A percentile compares a stretch with the other conserved stretches of the same genome.
Evolutionary conservation across 116 monocot genomes (phyloP).

Genomic region (Trichopus zeylanicus): DNA sequence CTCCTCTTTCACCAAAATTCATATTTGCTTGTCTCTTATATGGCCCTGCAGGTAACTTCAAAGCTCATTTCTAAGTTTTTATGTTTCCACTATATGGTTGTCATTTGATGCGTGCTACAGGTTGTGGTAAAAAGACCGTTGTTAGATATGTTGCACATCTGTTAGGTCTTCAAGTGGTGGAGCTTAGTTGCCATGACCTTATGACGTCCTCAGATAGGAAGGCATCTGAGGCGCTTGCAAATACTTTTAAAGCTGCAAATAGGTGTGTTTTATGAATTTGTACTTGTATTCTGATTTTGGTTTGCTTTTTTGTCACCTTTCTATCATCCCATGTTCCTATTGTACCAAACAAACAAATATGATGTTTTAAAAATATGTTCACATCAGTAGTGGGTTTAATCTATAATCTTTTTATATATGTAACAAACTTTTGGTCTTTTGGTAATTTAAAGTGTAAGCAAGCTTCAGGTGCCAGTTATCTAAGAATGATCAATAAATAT

Average conservation of each 20-base stretch:
- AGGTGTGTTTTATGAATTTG: slow-evolving; percentile 33
- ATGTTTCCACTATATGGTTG: background rate
- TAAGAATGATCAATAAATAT: no score
- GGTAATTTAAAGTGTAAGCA: no score
- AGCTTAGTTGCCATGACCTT: slow-evolving; percentile 85
- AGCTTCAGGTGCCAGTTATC: no score
- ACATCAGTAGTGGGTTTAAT: no score
- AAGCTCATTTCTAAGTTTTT: background rate
- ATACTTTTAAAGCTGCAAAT: slow-evolving; percentile 57
- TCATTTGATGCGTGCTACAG: slow-evolving; percentile 25
- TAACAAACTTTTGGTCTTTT: no score
- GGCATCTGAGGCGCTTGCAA: slow-evolving; percentile 51
- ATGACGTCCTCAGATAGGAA: slow-evolving; percentile 60
- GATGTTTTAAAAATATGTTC: no score
- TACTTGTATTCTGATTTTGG: background rate
- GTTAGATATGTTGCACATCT: slow-evolving; percentile 52
- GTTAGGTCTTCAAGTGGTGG: slow-evolving; percentile 91
- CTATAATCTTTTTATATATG: no score
- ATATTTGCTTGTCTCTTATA: slow-evolving; percentile 61
- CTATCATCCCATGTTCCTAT: background rate
- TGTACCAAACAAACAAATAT: no score
- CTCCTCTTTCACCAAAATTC: slow-evolving; percentile 65
- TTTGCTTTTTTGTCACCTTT: background rate
- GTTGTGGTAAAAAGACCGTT: slow-evolving; percentile 83
- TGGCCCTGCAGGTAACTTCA: slow-evolving; percentile 38